Evolutionary conservation across 2,329 filamentous ascomycete species (phyloP), one percentile per base, ranked within the genome.

Genomic region (Neophaeococcomyces mojaviensis): DNA sequence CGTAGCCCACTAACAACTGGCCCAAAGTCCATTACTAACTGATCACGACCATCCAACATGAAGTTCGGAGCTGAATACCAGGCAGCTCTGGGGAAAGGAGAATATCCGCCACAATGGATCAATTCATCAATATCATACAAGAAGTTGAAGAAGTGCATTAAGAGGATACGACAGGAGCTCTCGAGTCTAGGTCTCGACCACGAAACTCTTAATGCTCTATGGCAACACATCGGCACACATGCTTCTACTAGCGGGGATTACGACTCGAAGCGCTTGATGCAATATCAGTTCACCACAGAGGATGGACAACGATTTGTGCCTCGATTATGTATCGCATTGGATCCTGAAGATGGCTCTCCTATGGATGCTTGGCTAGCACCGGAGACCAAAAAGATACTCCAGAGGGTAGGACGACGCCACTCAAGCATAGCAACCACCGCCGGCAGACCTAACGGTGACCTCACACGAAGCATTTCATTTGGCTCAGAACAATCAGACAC

Each of bases 91-190:
- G 71, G 77, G 52, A 76, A 71, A 53, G 83, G 86, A 72, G 83
- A 78, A 53, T 94, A 88, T 61, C 88, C 88, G 6, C 68, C 77
- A 40, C 79, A 82, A 60, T 79, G 76, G 77, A 67, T 88, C 39
- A 74, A 83, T 36, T 81, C 80, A 22, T 87, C 88, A 39, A 86
- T 94, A 51, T 86, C 85, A 2, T 94, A 94, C 63, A 77, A 82
- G 36, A 79, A 88, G 64, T 76, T 94, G 47, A 94, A 94, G 67
- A 94, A 94, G 69, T 86, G 85, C 65, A 82, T 94, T 61, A 90
- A 89, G 61, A 82, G 82, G 60, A 82, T 94, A 40, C 78, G 82
- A 53, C 68, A 70, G 42, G 86, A 94, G 68, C 73, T 94, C 43
- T 68, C 73, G 33, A 73, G 75, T 28, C 68, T 90, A 12, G 87